A percentile compares a stretch with the other conserved stretches of the same genome.
Conservation (phyloP, 345 rosid species). For the Hypericum perforatum region DNA sequence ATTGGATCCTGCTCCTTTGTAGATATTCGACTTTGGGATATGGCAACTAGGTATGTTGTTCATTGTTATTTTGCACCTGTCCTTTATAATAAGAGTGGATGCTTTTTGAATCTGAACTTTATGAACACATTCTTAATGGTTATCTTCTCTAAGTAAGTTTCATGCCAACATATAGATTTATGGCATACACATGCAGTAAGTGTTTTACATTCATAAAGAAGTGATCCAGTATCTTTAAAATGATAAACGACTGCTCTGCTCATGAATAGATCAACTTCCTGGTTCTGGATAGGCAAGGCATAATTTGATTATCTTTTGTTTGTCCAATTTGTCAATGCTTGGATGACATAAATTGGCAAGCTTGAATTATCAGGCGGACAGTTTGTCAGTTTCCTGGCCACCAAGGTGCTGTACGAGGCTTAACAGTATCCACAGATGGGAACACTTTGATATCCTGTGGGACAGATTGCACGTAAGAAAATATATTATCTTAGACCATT, state of each 20-base stretch:
- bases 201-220: too few relatives aligned
- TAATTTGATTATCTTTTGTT: too few relatives aligned
- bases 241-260: too few relatives aligned
- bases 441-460: slow-evolving; percentile 72
- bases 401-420: slow-evolving; percentile 85
- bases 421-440: slow-evolving; percentile 88
- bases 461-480: slow-evolving; percentile 74
- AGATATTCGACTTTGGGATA: slow-evolving; percentile 97
- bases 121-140: too few relatives aligned
- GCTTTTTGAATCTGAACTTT: too few relatives aligned
- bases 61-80: background rate
- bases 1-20: slow-evolving; percentile 20
- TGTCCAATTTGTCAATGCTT: background rate
- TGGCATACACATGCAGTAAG: too few relatives aligned
- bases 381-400: slow-evolving; percentile 89
- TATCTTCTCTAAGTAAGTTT: too few relatives aligned
- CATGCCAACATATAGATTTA: too few relatives aligned
- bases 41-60: slow-evolving; percentile 58
- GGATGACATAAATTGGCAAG: slow-evolving; percentile 3
- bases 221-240: too few relatives aligned
- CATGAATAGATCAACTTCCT: too few relatives aligned
- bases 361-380: slow-evolving; percentile 51
- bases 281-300: too few relatives aligned
- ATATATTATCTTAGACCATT: background rate
- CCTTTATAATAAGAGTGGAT: background rate